Evolutionary conservation across 768 basidiomycete genomes (phyloP), one percentile per base, ranked within the genome.

Genomic region (Solioccasus polychromus): DNA sequence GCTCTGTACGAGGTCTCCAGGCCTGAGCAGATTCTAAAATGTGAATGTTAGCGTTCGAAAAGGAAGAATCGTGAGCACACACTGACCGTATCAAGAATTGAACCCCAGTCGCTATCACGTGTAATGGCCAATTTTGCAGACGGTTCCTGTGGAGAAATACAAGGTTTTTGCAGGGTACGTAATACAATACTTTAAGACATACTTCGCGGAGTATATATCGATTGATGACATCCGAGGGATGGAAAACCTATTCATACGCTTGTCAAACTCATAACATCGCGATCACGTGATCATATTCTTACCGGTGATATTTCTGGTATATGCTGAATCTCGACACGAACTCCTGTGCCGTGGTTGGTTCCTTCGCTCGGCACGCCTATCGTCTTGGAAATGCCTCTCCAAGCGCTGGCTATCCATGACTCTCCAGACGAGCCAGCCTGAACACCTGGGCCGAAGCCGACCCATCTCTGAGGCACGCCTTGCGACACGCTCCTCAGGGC

Each of bases 211-310:
- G 44, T 48, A 61, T 47, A 36, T 60, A 62, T 18, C 18, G 51
- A 35, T 62, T 62, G 22, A 61, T 62, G 32, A 50, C 38, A 14
- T 61, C 59, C 10, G 42, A 49, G 5, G 59, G 60, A 9, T 61
- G 59, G 36, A 62, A 61, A 17, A 51, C 54, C 60, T 59, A 25
- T n/a, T 3, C n/a, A 9, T 2, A 23, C 10, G 6, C 11, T 5
- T 47, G n/a, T 54, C 20, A 57, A 39, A 29, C n/a, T 18, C 15
- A 9, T 20, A 9, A 12, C 6, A 12, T 2, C 10, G 11, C 4
- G n/a, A 3, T 8, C 18, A 26, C 29, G 3, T 12, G 34, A 40
- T 10, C 30, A 18, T 34, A 8, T 8, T 2, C 52, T 2, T 42
- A 61, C 58, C 45, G 52, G 52, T 2, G 45, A 44, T 23, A 61